Percentiles rank a stretch among this genome's conserved stretches.
Conservation (phyloP, 2,329 filamentous ascomycete genomes). For the Trichophyton verrucosum region DNA sequence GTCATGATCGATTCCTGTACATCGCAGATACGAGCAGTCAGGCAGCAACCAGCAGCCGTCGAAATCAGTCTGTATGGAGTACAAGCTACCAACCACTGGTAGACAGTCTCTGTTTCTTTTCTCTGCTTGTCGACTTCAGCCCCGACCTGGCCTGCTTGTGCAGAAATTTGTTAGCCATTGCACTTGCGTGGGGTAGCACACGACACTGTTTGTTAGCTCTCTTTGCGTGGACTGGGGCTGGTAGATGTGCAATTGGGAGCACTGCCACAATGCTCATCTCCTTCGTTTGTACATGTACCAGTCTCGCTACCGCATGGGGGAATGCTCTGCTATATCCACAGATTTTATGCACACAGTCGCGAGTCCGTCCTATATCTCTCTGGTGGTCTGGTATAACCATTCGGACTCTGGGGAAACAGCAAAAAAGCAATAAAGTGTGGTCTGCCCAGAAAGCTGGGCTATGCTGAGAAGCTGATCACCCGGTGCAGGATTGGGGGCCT, state of each 20-base stretch:
- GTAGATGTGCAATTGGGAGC: too few relatives aligned
- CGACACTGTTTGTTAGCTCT: background rate
- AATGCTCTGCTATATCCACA: background rate
- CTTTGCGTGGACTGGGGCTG: background rate
- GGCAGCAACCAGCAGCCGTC: background rate
- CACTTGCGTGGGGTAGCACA: background rate
- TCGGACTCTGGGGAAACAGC: background rate
- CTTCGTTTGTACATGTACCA: background rate
- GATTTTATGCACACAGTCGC: background rate
- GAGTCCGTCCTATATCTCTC: background rate
- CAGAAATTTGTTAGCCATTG: background rate
- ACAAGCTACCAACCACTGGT: background rate
- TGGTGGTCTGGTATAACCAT: background rate
- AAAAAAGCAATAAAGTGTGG: background rate
- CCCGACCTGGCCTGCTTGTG: background rate
- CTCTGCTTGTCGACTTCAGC: background rate
- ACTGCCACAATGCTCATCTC: too few relatives aligned
- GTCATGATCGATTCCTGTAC: background rate
- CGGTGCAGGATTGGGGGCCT: background rate
- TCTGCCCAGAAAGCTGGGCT: background rate
- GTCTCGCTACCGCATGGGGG: background rate
- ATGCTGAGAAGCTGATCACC: background rate
- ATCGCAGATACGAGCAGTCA: background rate
- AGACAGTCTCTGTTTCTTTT: background rate
- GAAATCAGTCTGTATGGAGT: background rate